Base-by-base conservation (phyloP, 2,329 filamentous ascomycete species). In the Magnaporthales sp. region DNA sequence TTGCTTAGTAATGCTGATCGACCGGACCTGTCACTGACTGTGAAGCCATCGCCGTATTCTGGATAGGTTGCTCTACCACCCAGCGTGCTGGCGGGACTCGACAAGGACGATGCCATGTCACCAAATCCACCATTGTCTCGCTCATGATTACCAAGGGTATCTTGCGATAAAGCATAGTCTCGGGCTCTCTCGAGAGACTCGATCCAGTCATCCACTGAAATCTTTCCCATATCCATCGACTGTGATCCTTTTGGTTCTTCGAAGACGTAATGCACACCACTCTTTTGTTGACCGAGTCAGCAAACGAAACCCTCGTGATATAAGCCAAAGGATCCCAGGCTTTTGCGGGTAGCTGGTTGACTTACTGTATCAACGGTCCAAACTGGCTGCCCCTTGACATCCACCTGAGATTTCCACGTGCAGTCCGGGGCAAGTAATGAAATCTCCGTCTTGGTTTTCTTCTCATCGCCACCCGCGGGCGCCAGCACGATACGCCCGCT, bases 331-430 rank as follows among this genome's bases (percentile, higher is more conserved):
- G 11, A 51, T 26, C 26, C 54, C 8, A 54, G 54, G 22, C 4
- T 26, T 26, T 30, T n/a, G 19, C 22, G 19, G 32, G 66, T 1
- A 66, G 70, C 58, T 69, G 68, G 26, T 63, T 38, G 9, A 84
- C 93, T 83, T 88, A 98, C 95, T 71, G 92, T 96, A 80, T 98
- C 93, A 65, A 98, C 89, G 77, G 90, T 90, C 92, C 93, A 98
- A 68, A 91, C 89, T 30, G 89, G 89, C 78, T 94, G 85, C 29
- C 93, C 93, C 77, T 96, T 97, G n/a, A 87, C 83, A 77, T 97
- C 95, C 62, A 89, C 85, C 71, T 91, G 91, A 65, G 84, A 92
- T 75, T 86, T 90, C 88, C 92, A 98, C 29, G 86, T 81, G 71
- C 89, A 92, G 66, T 92, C 93, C 2, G 89, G 81, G 2, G 85